Evolutionary conservation across 2,329 filamentous ascomycete genomes (phyloP).

Genomic region (Colletotrichum sp.): DNA sequence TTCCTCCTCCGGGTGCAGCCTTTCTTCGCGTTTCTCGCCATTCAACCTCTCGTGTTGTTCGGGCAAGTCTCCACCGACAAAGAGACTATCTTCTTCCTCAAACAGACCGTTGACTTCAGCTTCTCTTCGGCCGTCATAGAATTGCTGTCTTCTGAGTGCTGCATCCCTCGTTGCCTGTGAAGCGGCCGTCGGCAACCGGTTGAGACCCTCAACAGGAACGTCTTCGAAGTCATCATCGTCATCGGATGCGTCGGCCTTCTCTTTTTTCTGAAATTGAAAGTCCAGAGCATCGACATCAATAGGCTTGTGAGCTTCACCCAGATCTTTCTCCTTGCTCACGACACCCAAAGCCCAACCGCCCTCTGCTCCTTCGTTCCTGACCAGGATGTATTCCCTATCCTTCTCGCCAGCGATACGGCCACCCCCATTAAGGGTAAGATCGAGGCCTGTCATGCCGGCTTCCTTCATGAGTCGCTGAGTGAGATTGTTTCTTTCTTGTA

Average conservation of each 20-base stretch:
- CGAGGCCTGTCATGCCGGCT: slow-evolving; percentile 83
- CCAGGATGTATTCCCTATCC: slow-evolving; percentile 91
- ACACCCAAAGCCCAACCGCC: slow-evolving; percentile 97
- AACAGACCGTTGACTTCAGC: slow-evolving; percentile 28
- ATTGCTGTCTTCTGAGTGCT: neutral
- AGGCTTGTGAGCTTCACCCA: slow-evolving; percentile 81
- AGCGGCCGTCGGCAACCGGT: slow-evolving; percentile 66
- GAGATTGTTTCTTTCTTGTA: slow-evolving; percentile 89
- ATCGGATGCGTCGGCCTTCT: slow-evolving; percentile 62
- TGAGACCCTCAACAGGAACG: slow-evolving; percentile 88
- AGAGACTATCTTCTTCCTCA: slow-evolving; percentile 58
- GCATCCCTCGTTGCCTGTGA: neutral
- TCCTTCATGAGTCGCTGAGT: slow-evolving; percentile 95
- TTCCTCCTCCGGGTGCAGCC: slow-evolving; percentile 42
- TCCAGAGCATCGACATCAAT: slow-evolving; percentile 84
- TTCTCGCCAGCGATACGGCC: slow-evolving; percentile 82
- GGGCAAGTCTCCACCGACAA: slow-evolving; percentile 45
- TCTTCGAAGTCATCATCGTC: slow-evolving; percentile 89
- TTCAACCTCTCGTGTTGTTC: slow-evolving; percentile 10
- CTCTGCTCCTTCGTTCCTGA: slow-evolving; percentile 94
- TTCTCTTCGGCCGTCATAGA: neutral
- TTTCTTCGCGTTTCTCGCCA: slow-evolving; percentile 40
- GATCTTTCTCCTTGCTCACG: slow-evolving; percentile 82
- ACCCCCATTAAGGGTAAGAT: slow-evolving; percentile 66
- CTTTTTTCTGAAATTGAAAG: slow-evolving; percentile 60